Base-by-base conservation (phyloP, 2,329 filamentous ascomycete genomes). In the Davidsoniella virescens region DNA sequence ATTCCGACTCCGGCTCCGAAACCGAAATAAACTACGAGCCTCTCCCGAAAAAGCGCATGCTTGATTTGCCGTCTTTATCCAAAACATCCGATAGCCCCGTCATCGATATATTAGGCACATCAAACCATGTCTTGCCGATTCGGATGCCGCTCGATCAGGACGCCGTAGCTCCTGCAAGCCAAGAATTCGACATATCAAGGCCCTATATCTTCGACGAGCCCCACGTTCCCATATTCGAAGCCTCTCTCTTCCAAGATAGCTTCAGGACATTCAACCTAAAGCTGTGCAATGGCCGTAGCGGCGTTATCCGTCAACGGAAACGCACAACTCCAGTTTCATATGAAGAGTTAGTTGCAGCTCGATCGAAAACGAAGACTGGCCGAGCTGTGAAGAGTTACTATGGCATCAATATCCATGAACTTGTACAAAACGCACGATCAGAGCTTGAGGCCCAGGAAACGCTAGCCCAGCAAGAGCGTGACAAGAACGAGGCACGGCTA, bases 381-480 rank as follows among this genome's bases (percentile, higher is more conserved):
- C 72, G 78, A 52, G 84, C 84, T 2, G 77, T 76, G 58, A 77
- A 77, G 57, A 82, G 80, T 57, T 96, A 88, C 65, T 98, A 94
- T 62, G 92, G 92, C 8, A 82, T 98, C 56, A 82, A 94, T 44
- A 92, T 98, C 33, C 87, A 95, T 63, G 71, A 78, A 50, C 68
- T 98, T 38, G 73, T 96, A 52, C 80, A 84, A 51, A 74, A 82
- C 14, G 83, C 83, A 2, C 68, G 76, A 49, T 73, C 74, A 17
- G 78, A 87, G 54, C 65, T 74, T 8, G 65, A 69, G 26, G 49
- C 54, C 4, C 47, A 47, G 33, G 51, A 44, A 43, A 51, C 49
- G 12, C 12, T 51, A 25, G 10, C 38, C n/a, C 45, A 52, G 16
- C 43, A 50, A 36, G 44, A 47, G 6, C 37, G 17, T 14, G 43